phyloP scores from a whole-genome alignment of 257 asterid species.

The Scutellaria minor region DNA sequence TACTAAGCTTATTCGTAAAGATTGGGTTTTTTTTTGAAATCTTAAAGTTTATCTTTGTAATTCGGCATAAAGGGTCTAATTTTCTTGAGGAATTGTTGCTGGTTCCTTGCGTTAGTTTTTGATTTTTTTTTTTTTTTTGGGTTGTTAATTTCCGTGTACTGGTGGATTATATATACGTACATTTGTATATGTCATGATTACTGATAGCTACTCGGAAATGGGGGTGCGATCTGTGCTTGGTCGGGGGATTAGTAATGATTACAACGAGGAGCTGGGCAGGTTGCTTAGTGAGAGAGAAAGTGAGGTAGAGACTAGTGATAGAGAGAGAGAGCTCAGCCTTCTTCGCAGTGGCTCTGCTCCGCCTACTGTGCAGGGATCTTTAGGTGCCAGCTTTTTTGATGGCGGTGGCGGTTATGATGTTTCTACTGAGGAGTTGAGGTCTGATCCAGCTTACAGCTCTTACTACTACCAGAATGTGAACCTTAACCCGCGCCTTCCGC shows the following conservation, averaged over 20 bases:
- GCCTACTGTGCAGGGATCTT: conserved; percentile 63
- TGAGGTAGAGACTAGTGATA: conserved; percentile 50
- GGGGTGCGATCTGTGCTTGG: conserved; percentile 49
- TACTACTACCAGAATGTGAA: conserved; percentile 72
- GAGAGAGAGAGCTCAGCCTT: conserved; percentile 56
- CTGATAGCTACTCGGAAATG: conserved; percentile 52
- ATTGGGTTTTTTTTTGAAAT: conserved; percentile 20
- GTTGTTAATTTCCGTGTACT: background rate
- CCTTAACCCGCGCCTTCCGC: conserved; percentile 72
- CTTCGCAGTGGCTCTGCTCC: conserved; percentile 77
- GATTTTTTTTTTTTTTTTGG: background rate
- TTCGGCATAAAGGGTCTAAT: conserved; percentile 4
- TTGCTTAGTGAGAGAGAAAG: conserved; percentile 48
- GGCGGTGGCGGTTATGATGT: conserved; percentile 26
- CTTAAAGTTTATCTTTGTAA: background rate
- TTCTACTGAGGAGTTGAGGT: conserved; percentile 69
- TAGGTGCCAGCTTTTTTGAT: conserved; percentile 44
- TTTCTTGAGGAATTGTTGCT: background rate
- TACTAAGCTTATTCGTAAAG: conserved; percentile 14
- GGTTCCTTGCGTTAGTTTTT: background rate
- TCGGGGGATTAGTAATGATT: conserved; percentile 44
- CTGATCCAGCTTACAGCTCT: conserved; percentile 70
- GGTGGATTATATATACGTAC: background rate
- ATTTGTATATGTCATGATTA: conserved; percentile 45
- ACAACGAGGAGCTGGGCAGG: conserved; percentile 55